Conservation (phyloP, 108 stramenopile species). For the Fistulifera pelliculosa region DNA sequence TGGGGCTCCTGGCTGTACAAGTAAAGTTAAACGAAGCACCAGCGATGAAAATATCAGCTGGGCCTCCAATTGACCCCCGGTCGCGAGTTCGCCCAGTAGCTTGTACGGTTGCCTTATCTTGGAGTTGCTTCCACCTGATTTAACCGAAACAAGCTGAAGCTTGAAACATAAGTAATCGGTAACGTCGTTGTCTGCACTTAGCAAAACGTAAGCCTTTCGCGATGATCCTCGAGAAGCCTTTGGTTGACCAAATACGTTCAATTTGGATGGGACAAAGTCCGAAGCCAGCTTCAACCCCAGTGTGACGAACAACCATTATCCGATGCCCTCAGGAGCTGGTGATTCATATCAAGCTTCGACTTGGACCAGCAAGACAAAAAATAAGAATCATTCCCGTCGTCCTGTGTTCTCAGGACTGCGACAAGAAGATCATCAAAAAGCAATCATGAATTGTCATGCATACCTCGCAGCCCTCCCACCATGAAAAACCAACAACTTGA, state of each 20-base stretch:
- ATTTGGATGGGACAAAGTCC: not conserved
- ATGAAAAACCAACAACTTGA: slow-evolving; percentile 24
- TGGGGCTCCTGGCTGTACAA: not conserved
- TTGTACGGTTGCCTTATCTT: not conserved
- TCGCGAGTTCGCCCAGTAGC: not conserved
- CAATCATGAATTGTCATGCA: slow-evolving; percentile 1
- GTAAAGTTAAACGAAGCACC: slow-evolving; percentile 5
- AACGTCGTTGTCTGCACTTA: not conserved
- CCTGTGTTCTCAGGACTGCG: slow-evolving; percentile 13
- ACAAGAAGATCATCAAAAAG: slow-evolving; percentile 25
- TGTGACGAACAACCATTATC: no score
- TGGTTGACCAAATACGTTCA: slow-evolving; percentile 1
- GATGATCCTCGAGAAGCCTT: not conserved
- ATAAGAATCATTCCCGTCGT: slow-evolving; percentile 4
- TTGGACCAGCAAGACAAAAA: slow-evolving; percentile 35
- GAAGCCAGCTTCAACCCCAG: not conserved
- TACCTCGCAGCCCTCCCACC: slow-evolving; percentile 27
- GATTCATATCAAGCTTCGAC: not conserved
- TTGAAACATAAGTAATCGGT: slow-evolving; percentile 3
- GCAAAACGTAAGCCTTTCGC: slow-evolving; percentile 4
- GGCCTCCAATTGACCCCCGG: not conserved
- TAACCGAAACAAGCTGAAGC: not conserved
- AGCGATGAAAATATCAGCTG: slow-evolving; percentile 1
- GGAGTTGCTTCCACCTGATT: no score
- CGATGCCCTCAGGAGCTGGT: not conserved